Conservation (phyloP, 495 filamentous ascomycete genomes). For the Xylaria cubensis region DNA sequence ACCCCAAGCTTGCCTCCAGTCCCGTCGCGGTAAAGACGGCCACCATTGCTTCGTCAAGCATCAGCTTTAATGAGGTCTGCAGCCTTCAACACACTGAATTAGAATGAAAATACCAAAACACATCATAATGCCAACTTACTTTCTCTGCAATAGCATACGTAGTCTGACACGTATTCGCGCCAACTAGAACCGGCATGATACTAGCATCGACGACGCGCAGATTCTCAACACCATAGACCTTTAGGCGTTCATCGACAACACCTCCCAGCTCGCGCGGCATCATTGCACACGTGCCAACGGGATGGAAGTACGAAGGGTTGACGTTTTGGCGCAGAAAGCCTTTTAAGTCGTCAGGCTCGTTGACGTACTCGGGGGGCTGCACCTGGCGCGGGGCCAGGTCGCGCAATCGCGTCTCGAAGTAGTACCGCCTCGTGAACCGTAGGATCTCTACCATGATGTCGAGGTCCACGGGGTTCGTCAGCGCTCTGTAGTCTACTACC, state of each 20-base stretch:
- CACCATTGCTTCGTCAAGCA: background rate
- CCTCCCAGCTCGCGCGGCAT: conserved; percentile 62
- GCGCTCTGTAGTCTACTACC: conserved; percentile 55
- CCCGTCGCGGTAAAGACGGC: background rate
- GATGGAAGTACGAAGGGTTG: conserved; percentile 52
- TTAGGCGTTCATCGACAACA: conserved; percentile 52
- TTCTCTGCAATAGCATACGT: conserved; percentile 55
- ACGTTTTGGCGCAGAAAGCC: conserved; percentile 40
- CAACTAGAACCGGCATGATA: conserved; percentile 47
- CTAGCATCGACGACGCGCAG: conserved; percentile 54
- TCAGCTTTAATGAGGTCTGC: conserved; percentile 46
- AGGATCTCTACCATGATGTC: conserved; percentile 51
- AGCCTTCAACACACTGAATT: conserved; percentile 32
- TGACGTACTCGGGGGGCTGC: conserved; percentile 40
- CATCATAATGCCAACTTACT: conserved; percentile 31
- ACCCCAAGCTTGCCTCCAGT: too few species aligned
- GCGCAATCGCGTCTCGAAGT: conserved; percentile 44
- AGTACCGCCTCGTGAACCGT: conserved; percentile 47
- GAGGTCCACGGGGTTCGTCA: conserved; percentile 56
- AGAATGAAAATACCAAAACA: background rate
- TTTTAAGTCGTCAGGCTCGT: conserved; percentile 40
- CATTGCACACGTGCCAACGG: conserved; percentile 61
- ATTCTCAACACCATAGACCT: conserved; percentile 48
- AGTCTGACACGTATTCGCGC: conserved; percentile 52
- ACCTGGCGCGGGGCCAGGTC: conserved; percentile 37